Base-by-base conservation (phyloP, 2,329 filamentous ascomycete genomes). In the Cordyceps javanica region DNA sequence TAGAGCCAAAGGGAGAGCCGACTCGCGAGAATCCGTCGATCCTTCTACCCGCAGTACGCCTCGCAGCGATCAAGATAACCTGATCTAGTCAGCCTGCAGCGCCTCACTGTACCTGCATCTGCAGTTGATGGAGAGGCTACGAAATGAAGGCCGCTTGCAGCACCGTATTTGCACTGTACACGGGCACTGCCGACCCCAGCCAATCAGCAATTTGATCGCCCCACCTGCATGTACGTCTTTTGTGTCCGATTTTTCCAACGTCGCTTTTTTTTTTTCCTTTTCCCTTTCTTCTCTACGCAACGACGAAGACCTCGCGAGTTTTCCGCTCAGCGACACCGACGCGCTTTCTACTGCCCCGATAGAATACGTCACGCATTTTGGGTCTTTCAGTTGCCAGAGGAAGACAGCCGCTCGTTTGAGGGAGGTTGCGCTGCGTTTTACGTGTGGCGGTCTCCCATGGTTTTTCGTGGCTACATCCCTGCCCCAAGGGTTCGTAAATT, bases 351-450 rank as follows among this genome's bases (percentile, higher is more conserved):
- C 55, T 57, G 9, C 32, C 21, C 52, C 61, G 49, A 65, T 68
- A 64, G 66, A 63, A 63, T 61, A 36, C 60, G 61, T 60, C 63
- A 60, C 52, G 45, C 44, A 41, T 36, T 30, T 42, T 51, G 60
- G 57, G 60, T 59, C 49, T 52, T 42, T 44, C 21, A 52, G 63
- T 69, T 74, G 72, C 72, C 61, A 74, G 71, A 74, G 66, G 10
- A 69, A 72, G n/a, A 54, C 36, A 60, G 70, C 72, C 72, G 70
- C 71, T 73, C 65, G 72, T 74, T 74, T 74, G 74, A 76, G 73
- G 74, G 74, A 72, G 70, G 69, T 63, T 70, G 70, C 65, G 69
- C 42, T 49, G 36, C 68, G 66, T 64, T 66, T 68, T 60, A 57
- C 61, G 65, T 66, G 68, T 75, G 70, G 68, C 69, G 69, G 71